Percentiles rank a stretch among this genome's conserved stretches.
Evolutionary conservation across 225 moss, liverwort and hornwort species (phyloP).

Genomic region (Sphagnum contortum): DNA sequence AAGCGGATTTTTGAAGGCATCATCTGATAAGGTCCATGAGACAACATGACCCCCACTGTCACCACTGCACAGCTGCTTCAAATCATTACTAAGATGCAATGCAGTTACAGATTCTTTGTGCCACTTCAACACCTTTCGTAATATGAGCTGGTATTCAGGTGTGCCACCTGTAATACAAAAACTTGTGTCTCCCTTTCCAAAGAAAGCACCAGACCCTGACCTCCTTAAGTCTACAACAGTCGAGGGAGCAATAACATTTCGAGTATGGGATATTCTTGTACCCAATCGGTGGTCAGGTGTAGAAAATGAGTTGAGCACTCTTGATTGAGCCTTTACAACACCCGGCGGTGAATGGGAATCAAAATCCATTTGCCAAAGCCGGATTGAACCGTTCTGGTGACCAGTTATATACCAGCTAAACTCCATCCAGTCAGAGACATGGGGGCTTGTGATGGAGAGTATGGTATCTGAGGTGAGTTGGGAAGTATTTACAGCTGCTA

Average conservation of each 20-base stretch:
- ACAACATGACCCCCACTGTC: constrained; percentile 85
- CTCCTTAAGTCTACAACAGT: constrained; percentile 26
- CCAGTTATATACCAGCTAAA: constrained; percentile 94
- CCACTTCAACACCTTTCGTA: constrained; percentile 67
- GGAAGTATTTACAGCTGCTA: constrained; percentile 82
- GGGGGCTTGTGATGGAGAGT: constrained; percentile 81
- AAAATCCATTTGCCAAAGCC: constrained; percentile 81
- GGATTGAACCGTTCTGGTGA: constrained; percentile 78
- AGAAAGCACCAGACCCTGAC: constrained; percentile 28
- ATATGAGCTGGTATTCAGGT: constrained; percentile 79
- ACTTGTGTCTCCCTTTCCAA: constrained; percentile 13
- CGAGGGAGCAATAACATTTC: constrained; percentile 13
- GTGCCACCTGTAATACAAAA: constrained; percentile 62
- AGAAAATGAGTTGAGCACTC: constrained; percentile 30
- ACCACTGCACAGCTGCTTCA: constrained; percentile 97
- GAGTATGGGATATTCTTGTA: constrained; percentile 5
- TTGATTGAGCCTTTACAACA: constrained; percentile 16
- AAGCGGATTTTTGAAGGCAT: constrained; percentile 55
- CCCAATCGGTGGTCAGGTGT: constrained; percentile 24
- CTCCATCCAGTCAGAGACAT: constrained; percentile 80
- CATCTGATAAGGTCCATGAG: constrained; percentile 86
- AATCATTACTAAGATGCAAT: constrained; percentile 63
- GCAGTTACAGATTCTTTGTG: constrained; percentile 95
- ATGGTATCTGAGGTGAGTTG: constrained; percentile 54
- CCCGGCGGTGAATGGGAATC: constrained; percentile 30